A percentile compares a stretch with the other conserved stretches of the same genome.
phyloP scores from a whole-genome alignment of 2,329 filamentous ascomycete genomes.

The Alternaria arborescens region DNA sequence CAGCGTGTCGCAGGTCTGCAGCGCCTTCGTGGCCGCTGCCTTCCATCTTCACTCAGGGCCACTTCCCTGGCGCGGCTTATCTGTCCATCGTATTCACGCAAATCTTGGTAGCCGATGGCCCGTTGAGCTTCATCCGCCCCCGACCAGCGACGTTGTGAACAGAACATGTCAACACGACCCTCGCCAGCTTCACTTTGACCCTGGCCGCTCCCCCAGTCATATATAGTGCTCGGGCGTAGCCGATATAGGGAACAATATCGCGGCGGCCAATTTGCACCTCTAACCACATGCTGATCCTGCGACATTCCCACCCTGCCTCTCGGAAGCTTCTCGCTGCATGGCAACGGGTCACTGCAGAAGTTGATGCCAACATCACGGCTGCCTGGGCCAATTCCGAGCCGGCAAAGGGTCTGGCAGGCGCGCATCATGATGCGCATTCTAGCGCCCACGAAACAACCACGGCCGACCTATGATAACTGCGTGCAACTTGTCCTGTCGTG shows the following conservation, averaged over 20 bases:
- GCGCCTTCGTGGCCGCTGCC: not conserved
- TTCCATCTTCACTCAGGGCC: not conserved
- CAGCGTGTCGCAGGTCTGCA: not conserved
- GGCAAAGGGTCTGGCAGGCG: conserved; percentile 27
- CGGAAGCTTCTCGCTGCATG: conserved; percentile 35
- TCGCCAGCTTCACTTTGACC: conserved; percentile 24
- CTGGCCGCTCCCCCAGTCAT: conserved; percentile 18
- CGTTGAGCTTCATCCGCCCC: conserved; percentile 14
- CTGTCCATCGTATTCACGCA: conserved; percentile 4
- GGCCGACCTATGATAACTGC: conserved; percentile 4
- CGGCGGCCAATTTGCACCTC: conserved; percentile 15
- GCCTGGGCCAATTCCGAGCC: conserved; percentile 23
- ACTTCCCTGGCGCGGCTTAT: not conserved
- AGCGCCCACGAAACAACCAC: conserved; percentile 24
- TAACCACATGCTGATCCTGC: conserved; percentile 17
- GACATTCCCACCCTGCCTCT: conserved; percentile 22
- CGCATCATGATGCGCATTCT: conserved; percentile 30
- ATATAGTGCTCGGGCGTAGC: conserved; percentile 24
- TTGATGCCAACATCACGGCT: conserved; percentile 29
- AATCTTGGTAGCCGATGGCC: conserved; percentile 28
- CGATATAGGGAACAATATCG: conserved; percentile 22
- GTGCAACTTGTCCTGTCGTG: conserved; percentile 18
- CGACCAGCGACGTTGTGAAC: conserved; percentile 9
- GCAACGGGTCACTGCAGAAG: conserved; percentile 34
- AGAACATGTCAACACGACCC: conserved; percentile 6